These are phyloP conservation scores for Cucumis melo DNA, from an alignment of 306 rosid species.

Conservation along the genomic window DNA sequence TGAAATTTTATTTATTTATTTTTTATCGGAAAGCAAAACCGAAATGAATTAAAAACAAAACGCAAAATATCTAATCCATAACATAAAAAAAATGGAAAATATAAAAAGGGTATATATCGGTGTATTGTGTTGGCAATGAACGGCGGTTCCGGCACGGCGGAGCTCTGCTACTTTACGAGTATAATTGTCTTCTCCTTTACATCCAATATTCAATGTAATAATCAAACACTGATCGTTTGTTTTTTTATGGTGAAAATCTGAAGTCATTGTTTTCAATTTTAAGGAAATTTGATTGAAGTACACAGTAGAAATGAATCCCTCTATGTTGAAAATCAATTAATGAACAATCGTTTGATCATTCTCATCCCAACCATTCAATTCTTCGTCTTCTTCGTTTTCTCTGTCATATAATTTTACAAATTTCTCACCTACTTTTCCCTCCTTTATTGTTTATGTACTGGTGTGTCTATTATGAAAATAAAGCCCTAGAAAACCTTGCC, in stretches of 20 bases:
- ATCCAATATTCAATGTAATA: not conserved
- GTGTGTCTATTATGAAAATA: not conserved
- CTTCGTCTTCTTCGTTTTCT: not conserved
- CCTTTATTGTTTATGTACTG: not conserved
- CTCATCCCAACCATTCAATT: not conserved
- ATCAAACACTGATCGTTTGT: not conserved
- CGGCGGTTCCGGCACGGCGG: not conserved
- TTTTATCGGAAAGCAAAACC: not conserved
- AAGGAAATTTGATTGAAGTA: not conserved
- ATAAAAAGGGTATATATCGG: not conserved
- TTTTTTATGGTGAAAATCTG: not conserved
- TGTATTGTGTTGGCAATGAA: not conserved
- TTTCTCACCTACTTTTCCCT: not conserved
- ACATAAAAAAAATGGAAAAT: not conserved
- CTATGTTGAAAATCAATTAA: not conserved
- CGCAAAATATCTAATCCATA: not conserved
- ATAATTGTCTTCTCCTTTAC: not conserved
- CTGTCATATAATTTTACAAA: not conserved
- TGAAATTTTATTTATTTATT: too few relatives aligned
- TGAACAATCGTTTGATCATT: not conserved
- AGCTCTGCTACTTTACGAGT: not conserved
- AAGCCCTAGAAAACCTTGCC: constrained; percentile 26
- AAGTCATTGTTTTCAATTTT: not conserved
- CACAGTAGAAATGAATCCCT: not conserved
- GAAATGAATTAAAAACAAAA: not conserved